Percentiles rank a stretch among this genome's conserved stretches.
These are phyloP conservation scores for Thozetella sp. DNA, from an alignment of 495 filamentous ascomycete genomes.

Conservation along the genomic window DNA sequence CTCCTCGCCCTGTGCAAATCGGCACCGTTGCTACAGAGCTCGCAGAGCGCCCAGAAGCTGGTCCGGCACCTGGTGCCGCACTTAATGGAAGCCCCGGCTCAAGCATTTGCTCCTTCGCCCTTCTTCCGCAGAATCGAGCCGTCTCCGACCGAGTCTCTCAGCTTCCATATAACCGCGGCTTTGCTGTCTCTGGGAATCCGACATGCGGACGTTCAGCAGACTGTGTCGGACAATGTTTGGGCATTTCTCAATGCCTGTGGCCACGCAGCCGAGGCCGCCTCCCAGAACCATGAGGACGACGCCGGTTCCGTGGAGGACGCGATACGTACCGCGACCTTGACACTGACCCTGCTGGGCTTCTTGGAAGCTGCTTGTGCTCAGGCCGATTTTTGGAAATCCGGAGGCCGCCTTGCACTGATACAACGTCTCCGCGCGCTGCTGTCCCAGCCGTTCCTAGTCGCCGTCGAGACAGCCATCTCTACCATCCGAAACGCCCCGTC, in stretches of 20 bases:
- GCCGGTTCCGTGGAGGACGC: constrained; percentile 61
- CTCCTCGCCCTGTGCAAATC: constrained; percentile 88
- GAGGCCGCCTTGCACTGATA: constrained; percentile 71
- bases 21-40: constrained; percentile 66
- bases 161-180: constrained; percentile 75
- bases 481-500: constrained; percentile 69
- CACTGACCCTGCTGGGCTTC: constrained; percentile 85
- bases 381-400: constrained; percentile 74
- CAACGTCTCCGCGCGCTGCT: constrained; percentile 69
- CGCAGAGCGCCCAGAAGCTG: constrained; percentile 73
- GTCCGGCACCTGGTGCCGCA: constrained; percentile 76
- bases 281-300: constrained; percentile 53
- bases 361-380: constrained; percentile 76
- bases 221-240: constrained; percentile 60
- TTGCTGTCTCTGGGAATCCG: constrained; percentile 76
- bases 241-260: constrained; percentile 70
- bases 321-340: constrained; percentile 68
- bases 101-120: constrained; percentile 76
- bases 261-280: constrained; percentile 42
- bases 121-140: constrained; percentile 80
- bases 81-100: constrained; percentile 77
- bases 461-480: constrained; percentile 84
- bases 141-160: constrained; percentile 87
- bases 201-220: constrained; percentile 64
- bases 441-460: constrained; percentile 79